Evolutionary conservation across 108 stramenopile genomes (phyloP).

Genomic region (Cyclotella sp.): DNA sequence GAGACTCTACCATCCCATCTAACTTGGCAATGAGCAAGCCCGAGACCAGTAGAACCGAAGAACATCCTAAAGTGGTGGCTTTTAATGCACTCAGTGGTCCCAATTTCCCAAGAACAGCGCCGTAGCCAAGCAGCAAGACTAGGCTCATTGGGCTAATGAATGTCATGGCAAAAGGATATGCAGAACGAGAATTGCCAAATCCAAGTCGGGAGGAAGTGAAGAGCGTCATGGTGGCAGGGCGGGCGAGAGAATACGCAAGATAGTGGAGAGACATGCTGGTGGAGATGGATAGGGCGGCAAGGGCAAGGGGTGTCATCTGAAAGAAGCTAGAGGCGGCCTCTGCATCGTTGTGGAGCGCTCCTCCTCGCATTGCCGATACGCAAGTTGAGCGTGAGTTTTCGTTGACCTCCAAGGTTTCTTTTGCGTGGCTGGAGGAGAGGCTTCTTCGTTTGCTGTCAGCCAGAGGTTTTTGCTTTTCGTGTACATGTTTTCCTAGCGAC

Average conservation of each 20-base stretch:
- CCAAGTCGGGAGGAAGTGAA: slow-evolving; percentile 51
- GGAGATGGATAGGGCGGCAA: slow-evolving; percentile 51
- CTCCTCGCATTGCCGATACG: background rate
- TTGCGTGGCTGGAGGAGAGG: background rate
- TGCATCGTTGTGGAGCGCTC: background rate
- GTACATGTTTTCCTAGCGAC: background rate
- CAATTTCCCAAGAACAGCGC: slow-evolving; percentile 3
- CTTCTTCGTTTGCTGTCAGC: background rate
- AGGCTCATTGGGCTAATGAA: slow-evolving; percentile 44
- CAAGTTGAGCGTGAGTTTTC: background rate
- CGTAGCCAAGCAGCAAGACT: slow-evolving; percentile 41
- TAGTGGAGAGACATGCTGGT: slow-evolving; percentile 55
- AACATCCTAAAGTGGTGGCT: slow-evolving; percentile 35
- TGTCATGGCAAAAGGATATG: slow-evolving; percentile 58
- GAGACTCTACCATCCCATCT: slow-evolving; percentile 16
- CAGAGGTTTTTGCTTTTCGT: background rate
- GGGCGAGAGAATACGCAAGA: slow-evolving; percentile 53
- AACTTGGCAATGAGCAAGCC: slow-evolving; percentile 24
- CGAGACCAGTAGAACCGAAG: slow-evolving; percentile 24
- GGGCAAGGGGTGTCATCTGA: slow-evolving; percentile 24
- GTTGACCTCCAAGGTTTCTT: background rate
- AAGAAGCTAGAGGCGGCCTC: background rate
- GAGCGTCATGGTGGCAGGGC: slow-evolving; percentile 56
- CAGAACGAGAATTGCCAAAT: slow-evolving; percentile 39
- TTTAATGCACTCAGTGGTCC: slow-evolving; percentile 41